Base-by-base conservation (phyloP, 176 grass and related monocot genomes). In the Ensete glaucum region DNA sequence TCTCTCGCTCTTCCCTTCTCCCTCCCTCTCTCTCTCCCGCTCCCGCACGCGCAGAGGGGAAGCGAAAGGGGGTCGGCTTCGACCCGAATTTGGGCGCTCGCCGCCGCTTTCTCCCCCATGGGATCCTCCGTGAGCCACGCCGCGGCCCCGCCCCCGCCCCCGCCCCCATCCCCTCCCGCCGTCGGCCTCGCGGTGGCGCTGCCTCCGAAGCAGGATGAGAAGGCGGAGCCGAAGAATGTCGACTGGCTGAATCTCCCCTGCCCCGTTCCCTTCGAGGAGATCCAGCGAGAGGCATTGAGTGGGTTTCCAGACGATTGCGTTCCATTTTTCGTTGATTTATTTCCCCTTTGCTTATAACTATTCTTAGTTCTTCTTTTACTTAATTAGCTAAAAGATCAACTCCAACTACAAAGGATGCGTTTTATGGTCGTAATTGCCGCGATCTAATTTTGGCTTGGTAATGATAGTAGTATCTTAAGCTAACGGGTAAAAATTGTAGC, bases 211-310 rank as follows among this genome's bases (percentile, higher is more conserved):
- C 22, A 69, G 79, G 54, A 81, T 66, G 74, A 71, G 63, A 56
- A 72, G 77, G 64, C 24, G 15, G 90, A 85, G 34, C 29, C 34
- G 9, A 81, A 71, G 69, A 88, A 88, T 87, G 93, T 92, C 62
- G 87, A 90, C 69, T 90, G 87, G 77, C 59, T 88, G 73, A 90
- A 92, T 83, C 89, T 96, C 76, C 81, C 76, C 66, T 86, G 87
- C 71, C 89, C 93, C 43, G 11, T 96, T 63, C 73, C 83, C 15
- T 96, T 87, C 74, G 82, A 85, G 58, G 83, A 86, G 53, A 73
- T 92, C 79, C 89, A 90, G 67, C 75, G 78, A 72, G 89, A 96
- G 78, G 85, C 85, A 54, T 67, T 60, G 12, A 80, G 93, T 96
- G 82, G 88, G 89, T 62, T 17, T 67, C 22, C 2, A n/a, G 1